Evolutionary conservation across 371 early-diverging fungal genomes (phyloP), one percentile per base, ranked within the genome.

Genomic region (Mortierella sp.): DNA sequence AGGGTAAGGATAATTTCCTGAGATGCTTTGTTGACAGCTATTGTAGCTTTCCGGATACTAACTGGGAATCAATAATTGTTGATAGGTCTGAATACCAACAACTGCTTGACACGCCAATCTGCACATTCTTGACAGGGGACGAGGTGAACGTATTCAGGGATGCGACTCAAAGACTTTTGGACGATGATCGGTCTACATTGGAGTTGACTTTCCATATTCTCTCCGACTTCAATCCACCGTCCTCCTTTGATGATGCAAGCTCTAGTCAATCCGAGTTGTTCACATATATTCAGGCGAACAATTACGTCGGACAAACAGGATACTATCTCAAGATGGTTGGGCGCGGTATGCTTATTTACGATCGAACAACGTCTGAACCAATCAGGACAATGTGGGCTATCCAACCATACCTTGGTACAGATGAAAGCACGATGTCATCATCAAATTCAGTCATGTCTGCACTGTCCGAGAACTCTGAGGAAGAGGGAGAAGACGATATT

Each of bases 331-430:
- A 91, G 50, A 93, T 97, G 87, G 94, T 96, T 70, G 97, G 94
- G 32, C 95, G 96, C 72, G 97, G 97, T 0, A 96, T 97, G 95
- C 79, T 95, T n/a, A 93, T 94, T 80, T 93, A 94, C 66, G 92
- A 94, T 68, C 87, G 92, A 19, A 84, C 87, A 2, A 90, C 92
- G 7, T 88, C 86, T 21, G 87, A 88, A 33, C 92, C 95, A 0
- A 88, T 92, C 57, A 94, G 94, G 74, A 93, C 94, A 0, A 90
- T 97, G 85, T 96, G 96, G 97, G 94, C 96, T 1, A 88, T 92
- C 19, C 89, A 92, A 45, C 94, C 94, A 0, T 74, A 83, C 58
- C 67, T 72, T 65, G 76, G 76, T 8, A 33, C 43, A 5, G 72
- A 79, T 24, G 84, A 80, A 7, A 59, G 48, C 36, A 53, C 59